phyloP scores from a whole-genome alignment of 495 filamentous ascomycete species.

The Cetradonia linearis region DNA sequence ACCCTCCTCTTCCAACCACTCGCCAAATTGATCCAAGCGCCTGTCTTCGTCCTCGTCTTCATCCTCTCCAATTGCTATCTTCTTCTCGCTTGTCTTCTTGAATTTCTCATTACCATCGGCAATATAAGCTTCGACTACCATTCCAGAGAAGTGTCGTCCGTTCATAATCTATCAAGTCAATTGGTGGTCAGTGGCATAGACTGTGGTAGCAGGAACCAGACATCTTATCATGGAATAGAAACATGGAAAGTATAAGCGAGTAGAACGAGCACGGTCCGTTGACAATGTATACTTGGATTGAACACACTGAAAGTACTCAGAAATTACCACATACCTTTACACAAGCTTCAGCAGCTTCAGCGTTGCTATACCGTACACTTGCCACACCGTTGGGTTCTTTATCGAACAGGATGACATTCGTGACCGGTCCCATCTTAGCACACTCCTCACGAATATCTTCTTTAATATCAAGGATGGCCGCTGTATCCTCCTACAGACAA shows the following conservation, averaged over 20 bases:
- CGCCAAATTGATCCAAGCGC: conserved; percentile 46
- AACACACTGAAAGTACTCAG: neutral
- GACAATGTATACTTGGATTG: neutral
- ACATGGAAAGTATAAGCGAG: neutral
- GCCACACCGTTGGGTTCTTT: conserved; percentile 81
- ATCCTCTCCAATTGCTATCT: conserved; percentile 36
- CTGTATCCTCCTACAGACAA: conserved; percentile 57
- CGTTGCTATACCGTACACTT: conserved; percentile 64
- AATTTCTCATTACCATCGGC: conserved; percentile 68
- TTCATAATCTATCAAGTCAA: conserved; percentile 51
- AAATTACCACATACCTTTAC: conserved; percentile 40
- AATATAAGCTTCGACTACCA: conserved; percentile 66
- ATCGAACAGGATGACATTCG: conserved; percentile 85
- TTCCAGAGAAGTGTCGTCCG: conserved; percentile 67
- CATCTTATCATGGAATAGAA: neutral
- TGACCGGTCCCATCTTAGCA: conserved; percentile 74
- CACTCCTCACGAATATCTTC: conserved; percentile 89
- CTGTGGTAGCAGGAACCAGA: neutral
- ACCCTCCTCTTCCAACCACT: conserved; percentile 39
- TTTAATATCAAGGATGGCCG: conserved; percentile 79
- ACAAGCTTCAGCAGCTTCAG: conserved; percentile 62
- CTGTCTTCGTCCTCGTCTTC: conserved; percentile 38
- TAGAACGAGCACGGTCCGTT: neutral
- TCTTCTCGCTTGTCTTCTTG: conserved; percentile 50
- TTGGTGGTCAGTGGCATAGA: neutral